Base-by-base conservation (phyloP, 306 rosid species). In the Quercus alba region DNA sequence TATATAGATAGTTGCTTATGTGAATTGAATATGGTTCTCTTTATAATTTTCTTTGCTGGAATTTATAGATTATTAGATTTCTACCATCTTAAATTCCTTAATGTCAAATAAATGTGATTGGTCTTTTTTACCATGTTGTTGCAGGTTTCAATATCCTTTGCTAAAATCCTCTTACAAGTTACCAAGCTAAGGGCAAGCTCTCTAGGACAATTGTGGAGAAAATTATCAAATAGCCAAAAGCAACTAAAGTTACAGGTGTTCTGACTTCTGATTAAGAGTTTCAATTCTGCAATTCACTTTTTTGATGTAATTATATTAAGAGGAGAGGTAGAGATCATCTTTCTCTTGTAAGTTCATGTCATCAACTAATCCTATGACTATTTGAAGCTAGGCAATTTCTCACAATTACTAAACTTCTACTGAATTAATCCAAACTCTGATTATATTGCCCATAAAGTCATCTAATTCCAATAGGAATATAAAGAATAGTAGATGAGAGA, bases 91-190 rank as follows among this genome's bases (percentile, higher is more conserved):
- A 74, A 57, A 26, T 72, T 80, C 31, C 69, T 74, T 33, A 78
- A 75, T 58, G 31, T 54, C 55, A 59, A 63, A 80, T 52, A 57
- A 78, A 67, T 78, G 73, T 57, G 63, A 74, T 54, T 70, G 23
- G 28, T 52, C 28, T 44, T 56, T 57, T 77, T 70, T 15, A 18
- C 20, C 75, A 70, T 84, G 68, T 6, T 79, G 71, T 56, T 72
- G 62, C 86, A 95, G 98, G 99, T 95, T 62, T 84, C 85, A n/a
- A 95, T 95, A 76, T 95, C 97, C 77, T 95, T 93, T 81, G 97
- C 97, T 23, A 95, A 95, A 88, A 95, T 93, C 77, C 88, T 95
- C 25, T 78, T 95, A 80, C 99, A 95, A 90, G 98, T 90, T 18
- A 95, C 99, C 73, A 90, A 97, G 77, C 99, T 98, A 14, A 73